Evolutionary conservation across 768 basidiomycete species (phyloP).

Genomic region (Rhodocollybia butyracea): DNA sequence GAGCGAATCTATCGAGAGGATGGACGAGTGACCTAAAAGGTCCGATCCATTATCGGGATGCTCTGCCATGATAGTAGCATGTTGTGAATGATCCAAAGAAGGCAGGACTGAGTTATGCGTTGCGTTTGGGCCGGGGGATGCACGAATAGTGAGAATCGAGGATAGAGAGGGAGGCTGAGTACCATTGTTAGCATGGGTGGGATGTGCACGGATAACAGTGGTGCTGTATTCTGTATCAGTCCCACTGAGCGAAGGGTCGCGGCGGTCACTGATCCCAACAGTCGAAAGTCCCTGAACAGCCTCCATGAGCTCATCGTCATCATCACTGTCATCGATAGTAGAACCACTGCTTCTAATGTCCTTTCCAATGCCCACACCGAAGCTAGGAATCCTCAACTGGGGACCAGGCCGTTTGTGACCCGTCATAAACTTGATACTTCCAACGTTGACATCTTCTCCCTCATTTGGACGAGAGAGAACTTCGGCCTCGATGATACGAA

Average conservation of each 20-base stretch:
- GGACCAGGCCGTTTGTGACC: constrained; percentile 55
- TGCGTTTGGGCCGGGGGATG: constrained; percentile 48
- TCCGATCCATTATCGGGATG: constrained; percentile 29
- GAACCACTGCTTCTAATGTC: constrained; percentile 44
- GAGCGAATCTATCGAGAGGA: constrained; percentile 53
- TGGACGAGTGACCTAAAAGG: constrained; percentile 40
- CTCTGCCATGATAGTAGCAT: constrained; percentile 11
- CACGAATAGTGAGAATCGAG: constrained; percentile 70
- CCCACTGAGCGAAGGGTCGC: constrained; percentile 44
- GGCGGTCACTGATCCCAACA: constrained; percentile 46
- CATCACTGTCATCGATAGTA: constrained; percentile 57
- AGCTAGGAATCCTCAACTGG: constrained; percentile 83
- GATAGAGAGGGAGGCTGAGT: constrained; percentile 54
- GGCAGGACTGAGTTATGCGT: constrained; percentile 39
- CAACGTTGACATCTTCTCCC: constrained; percentile 71
- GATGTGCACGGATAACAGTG: constrained; percentile 56
- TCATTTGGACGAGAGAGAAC: constrained; percentile 66
- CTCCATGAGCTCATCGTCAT: constrained; percentile 68
- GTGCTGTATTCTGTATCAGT: constrained; percentile 58
- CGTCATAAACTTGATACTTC: constrained; percentile 81
- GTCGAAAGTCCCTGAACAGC: constrained; percentile 52
- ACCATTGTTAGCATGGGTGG: constrained; percentile 30
- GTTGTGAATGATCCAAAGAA: constrained; percentile 19
- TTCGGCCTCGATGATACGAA: constrained; percentile 81
- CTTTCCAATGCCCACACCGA: constrained; percentile 68